These are phyloP conservation scores for Metschnikowia chrysomelidarum DNA, from an alignment of 805 yeast species.

Conservation along the genomic window DNA sequence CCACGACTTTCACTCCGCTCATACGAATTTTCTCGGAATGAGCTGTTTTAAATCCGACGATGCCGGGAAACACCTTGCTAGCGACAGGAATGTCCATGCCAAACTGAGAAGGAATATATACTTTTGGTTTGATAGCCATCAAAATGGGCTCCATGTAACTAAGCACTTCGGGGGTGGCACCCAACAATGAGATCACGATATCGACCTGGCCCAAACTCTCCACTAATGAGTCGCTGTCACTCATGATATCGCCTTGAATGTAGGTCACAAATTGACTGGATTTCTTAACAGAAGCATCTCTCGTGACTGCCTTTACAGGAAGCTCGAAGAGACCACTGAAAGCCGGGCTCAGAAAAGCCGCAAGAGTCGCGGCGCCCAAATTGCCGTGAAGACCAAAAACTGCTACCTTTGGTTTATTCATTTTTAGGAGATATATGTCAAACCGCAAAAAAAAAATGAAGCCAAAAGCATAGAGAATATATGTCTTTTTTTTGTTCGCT, in stretches of 20 bases:
- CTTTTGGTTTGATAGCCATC: slow-evolving; percentile 41
- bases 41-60: slow-evolving; percentile 29
- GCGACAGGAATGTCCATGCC: slow-evolving; percentile 44
- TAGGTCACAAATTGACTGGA: slow-evolving; percentile 39
- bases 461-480: no score
- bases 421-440: no score
- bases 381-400: slow-evolving; percentile 52
- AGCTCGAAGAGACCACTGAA: slow-evolving; percentile 40
- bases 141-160: slow-evolving; percentile 38
- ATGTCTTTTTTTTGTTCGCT: no score
- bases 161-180: slow-evolving; percentile 28
- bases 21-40: slow-evolving; percentile 42
- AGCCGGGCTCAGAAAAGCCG: slow-evolving; percentile 41
- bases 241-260: slow-evolving; percentile 29
- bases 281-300: slow-evolving; percentile 34
- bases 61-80: slow-evolving; percentile 30
- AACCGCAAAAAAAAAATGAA: no score
- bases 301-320: slow-evolving; percentile 53
- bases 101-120: slow-evolving; percentile 60
- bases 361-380: slow-evolving; percentile 47
- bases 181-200: slow-evolving; percentile 48
- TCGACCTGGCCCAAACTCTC: slow-evolving; percentile 47
- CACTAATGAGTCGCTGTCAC: slow-evolving; percentile 18
- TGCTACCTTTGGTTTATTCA: no score
- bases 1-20: slow-evolving; percentile 47